These are phyloP conservation scores for Gymnopilus junonius DNA, from an alignment of 768 basidiomycete species.

Conservation along the genomic window DNA sequence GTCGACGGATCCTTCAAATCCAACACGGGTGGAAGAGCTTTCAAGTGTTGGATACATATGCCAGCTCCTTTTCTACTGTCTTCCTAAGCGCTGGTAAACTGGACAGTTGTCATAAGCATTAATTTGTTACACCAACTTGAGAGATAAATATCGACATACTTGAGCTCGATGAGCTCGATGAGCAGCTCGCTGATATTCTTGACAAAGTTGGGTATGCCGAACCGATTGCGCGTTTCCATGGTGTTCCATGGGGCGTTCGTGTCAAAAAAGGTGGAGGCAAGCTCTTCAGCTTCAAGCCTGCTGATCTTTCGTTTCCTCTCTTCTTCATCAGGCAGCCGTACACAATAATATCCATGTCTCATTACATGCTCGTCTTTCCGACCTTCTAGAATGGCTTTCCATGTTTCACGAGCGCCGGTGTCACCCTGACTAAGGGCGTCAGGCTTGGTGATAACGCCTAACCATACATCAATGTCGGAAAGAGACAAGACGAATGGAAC, in stretches of 20 bases:
- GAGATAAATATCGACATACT: conserved; percentile 40
- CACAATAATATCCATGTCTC: conserved; percentile 66
- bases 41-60: conserved; percentile 35
- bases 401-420: conserved; percentile 41
- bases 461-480: neutral
- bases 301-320: conserved; percentile 47
- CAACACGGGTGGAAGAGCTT: conserved; percentile 42
- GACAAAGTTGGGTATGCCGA: conserved; percentile 62
- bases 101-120: neutral
- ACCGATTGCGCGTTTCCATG: conserved; percentile 47
- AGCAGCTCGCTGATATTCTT: conserved; percentile 55
- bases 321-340: conserved; percentile 64
- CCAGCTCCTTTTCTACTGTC: conserved; percentile 45
- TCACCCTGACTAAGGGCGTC: conserved; percentile 55
- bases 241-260: conserved; percentile 55
- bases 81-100: conserved; percentile 53
- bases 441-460: conserved; percentile 75
- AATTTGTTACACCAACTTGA: neutral
- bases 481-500: neutral
- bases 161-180: conserved; percentile 52
- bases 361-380: conserved; percentile 39
- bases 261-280: conserved; percentile 50
- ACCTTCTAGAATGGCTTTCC: conserved; percentile 59
- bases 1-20: conserved; percentile 41
- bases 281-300: conserved; percentile 37